Base-by-base conservation (phyloP, 805 yeast genomes). In the Kluyveromyces aestuarii region DNA sequence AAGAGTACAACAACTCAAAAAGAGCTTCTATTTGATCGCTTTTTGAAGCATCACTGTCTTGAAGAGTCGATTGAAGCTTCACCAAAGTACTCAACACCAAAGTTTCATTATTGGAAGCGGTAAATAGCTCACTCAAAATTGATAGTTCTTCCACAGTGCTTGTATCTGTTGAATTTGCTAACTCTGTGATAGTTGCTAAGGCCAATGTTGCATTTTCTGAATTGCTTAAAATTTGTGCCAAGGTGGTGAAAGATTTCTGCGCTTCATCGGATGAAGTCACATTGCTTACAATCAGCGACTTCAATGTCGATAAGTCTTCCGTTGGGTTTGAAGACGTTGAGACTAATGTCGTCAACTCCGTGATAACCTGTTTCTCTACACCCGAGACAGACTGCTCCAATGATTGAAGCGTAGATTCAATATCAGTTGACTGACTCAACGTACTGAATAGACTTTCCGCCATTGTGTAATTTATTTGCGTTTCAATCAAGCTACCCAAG, bases 231-330 rank as follows among this genome's bases (percentile, higher is more conserved):
- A 64, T 47, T 8, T 50, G 36, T 16, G 57, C 42, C 41, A 62
- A 47, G 18, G 60, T 54, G 25, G 39, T 40, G 27, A 63, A 52
- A 11, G 63, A 57, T 6, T 42, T 30, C 35, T 53, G 54, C 8
- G 66, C 66, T 14, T 54, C 47, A 1, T 52, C 35, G 13, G 59
- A 53, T 18, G 52, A 21, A 18, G 65, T 61, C 40, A 59, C 48
- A 38, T 63, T 62, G 37, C 45, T 48, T 11, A 48, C 48, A 37
- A 59, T 41, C 46, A 64, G 47, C 8, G 46, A n/a, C 16, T 45
- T 42, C 37, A 64, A 51, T 8, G 49, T 44, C 6, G 50, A 11
- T 37, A 62, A 45, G 27, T 47, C 46, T 30, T 37, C 41, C 7
- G 62, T 56, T 3, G 46, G 25, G 30, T 55, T 52, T 30, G 56